A percentile compares a stretch with the other conserved stretches of the same genome.
phyloP scores from a whole-genome alignment of 139 green algal species.

The Chlamydomonas applanata region DNA sequence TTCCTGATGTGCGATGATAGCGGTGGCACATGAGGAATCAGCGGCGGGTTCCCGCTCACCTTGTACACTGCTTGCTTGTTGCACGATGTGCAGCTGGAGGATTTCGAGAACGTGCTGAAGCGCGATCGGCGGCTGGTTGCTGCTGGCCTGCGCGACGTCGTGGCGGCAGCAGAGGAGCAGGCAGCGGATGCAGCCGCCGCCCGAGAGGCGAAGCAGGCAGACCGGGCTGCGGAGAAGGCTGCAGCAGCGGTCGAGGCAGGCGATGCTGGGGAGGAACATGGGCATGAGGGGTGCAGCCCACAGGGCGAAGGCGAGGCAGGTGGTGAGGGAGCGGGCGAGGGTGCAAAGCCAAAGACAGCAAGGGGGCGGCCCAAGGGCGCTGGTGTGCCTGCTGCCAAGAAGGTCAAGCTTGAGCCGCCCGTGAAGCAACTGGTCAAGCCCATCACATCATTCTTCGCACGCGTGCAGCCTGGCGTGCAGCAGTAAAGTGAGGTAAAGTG shows the following conservation, averaged over 20 bases:
- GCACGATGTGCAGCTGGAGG: neutral
- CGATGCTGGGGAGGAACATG: no score
- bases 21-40: no score
- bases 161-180: neutral
- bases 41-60: no score
- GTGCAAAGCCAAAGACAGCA: neutral
- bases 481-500: no score
- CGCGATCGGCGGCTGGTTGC: slow-evolving; percentile 7
- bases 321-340: neutral
- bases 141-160: slow-evolving; percentile 7
- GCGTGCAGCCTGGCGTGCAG: neutral
- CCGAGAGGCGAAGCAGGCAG: no score
- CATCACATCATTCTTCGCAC: slow-evolving; percentile 6
- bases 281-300: no score
- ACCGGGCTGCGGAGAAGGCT: no score
- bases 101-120: slow-evolving; percentile 5
- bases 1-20: no score
- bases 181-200: neutral
- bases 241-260: no score
- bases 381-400: neutral
- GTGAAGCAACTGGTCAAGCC: slow-evolving; percentile 3
- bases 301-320: neutral
- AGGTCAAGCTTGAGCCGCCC: neutral
- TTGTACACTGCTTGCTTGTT: no score
- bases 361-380: neutral